These are phyloP conservation scores for Athelia psychrophila DNA, from an alignment of 1,284 basidiomycete genomes.

Conservation along the genomic window DNA sequence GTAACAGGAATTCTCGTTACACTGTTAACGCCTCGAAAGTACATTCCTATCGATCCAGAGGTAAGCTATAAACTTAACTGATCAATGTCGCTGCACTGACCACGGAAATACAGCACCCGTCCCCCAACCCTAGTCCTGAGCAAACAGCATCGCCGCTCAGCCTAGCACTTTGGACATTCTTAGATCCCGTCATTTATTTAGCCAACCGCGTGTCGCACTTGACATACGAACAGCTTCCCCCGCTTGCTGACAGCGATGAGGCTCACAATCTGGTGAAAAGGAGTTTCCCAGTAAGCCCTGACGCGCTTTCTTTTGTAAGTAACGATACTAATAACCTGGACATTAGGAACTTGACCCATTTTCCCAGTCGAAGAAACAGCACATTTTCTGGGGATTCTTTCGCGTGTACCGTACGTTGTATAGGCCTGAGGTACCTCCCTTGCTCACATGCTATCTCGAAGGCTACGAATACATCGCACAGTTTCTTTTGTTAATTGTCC, in stretches of 20 bases:
- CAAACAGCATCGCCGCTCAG: constrained; percentile 51
- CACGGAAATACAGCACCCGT: constrained; percentile 19
- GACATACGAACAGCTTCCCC: constrained; percentile 33
- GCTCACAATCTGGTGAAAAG: constrained; percentile 20
- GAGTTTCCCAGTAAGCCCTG: constrained; percentile 11
- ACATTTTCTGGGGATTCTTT: constrained; percentile 24
- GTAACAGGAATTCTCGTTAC: constrained; percentile 20
- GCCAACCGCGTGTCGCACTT: constrained; percentile 27
- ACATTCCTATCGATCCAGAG: constrained; percentile 24
- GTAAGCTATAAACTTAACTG: constrained; percentile 16
- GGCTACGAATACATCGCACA: background rate
- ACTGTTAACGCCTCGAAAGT: constrained; percentile 20
- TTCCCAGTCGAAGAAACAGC: constrained; percentile 10
- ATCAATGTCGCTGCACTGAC: constrained; percentile 13
- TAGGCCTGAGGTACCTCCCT: background rate
- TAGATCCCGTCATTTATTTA: constrained; percentile 39
- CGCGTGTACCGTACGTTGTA: constrained; percentile 12
- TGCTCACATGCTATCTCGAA: background rate
- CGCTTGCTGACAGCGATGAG: constrained; percentile 47
- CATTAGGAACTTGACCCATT: constrained; percentile 9
- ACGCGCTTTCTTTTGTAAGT: no score
- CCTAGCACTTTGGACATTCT: constrained; percentile 46
- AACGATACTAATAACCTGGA: no score
- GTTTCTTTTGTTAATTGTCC: background rate
- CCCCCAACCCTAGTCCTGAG: constrained; percentile 42